A percentile compares a stretch with the other conserved stretches of the same genome.
phyloP scores from a whole-genome alignment of 805 yeast genomes.

The Candida ovalis region DNA sequence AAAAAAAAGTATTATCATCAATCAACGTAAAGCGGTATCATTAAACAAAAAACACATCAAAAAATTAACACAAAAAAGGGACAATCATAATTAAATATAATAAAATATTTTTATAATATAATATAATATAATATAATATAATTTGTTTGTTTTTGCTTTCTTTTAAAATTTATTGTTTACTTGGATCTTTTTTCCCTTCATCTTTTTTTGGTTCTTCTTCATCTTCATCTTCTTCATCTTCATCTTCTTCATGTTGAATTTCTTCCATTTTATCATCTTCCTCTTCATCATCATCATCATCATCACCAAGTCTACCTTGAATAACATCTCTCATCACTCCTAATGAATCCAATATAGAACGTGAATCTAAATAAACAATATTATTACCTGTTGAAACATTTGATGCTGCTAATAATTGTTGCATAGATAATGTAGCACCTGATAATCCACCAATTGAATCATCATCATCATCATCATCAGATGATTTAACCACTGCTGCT shows the following conservation, averaged over 20 bases:
- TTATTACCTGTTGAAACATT: conserved; percentile 58
- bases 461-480: conserved; percentile 33
- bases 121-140: too few relatives aligned
- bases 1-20: neutral
- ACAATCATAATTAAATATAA: too few relatives aligned
- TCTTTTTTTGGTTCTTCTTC: neutral
- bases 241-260: conserved; percentile 11
- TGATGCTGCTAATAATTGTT: conserved; percentile 35
- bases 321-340: conserved; percentile 37
- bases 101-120: too few relatives aligned
- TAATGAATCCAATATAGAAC: conserved; percentile 55
- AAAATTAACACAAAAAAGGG: neutral
- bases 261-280: conserved; percentile 23
- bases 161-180: neutral
- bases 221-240: conserved; percentile 2
- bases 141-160: too few relatives aligned
- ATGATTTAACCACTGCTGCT: conserved; percentile 15
- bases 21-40: neutral
- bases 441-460: conserved; percentile 25
- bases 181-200: neutral
- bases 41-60: neutral
- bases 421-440: conserved; percentile 28
- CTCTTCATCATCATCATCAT: conserved; percentile 25
- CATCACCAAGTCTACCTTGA: conserved; percentile 25
- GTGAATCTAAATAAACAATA: conserved; percentile 61